Base-by-base conservation (phyloP, 2,329 filamentous ascomycete species). In the Xylariaceae sp. region DNA sequence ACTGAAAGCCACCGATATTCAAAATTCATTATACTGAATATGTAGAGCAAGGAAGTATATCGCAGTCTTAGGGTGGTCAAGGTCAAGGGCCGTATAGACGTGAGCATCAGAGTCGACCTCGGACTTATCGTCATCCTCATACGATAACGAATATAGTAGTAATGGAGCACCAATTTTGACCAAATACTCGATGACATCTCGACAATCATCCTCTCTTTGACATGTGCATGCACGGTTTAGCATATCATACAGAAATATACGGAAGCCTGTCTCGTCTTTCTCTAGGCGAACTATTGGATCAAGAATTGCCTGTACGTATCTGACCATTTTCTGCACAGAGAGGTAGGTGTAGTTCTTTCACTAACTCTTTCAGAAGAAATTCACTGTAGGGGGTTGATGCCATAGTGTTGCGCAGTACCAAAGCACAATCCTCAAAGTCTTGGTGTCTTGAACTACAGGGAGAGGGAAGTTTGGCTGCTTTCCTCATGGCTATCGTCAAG, bases 391-490 rank as follows among this genome's bases (percentile, higher is more conserved):
- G n/a, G n/a, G n/a, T n/a, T n/a, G n/a, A n/a, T n/a, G n/a, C n/a
- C n/a, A n/a, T n/a, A n/a, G n/a, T n/a, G n/a, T n/a, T n/a, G n/a
- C n/a, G n/a, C n/a, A 54, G 45, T 10, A 44, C 11, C 26, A 49
- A 6, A 4, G 51, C 51, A 24, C 51, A 54, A 2, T 49, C 40
- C 20, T 53, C 50, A 4, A 50, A 6, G 39, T 18, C 26, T 11
- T 37, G 30, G 13, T 23, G 10, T 3, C n/a, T n/a, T 6, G 8
- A 5, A 13, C 13, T 20, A 13, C 8, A 9, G 4, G 5, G 6
- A 8, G 15, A 13, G 8, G 10, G 3, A 13, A 24, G 6, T 6
- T 6, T 39, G 20, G 9, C 36, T 13, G 3, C 13, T 9, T 13
- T 8, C n/a, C n/a, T n/a, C 3, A 29, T 20, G 8, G 39, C 13